These are phyloP conservation scores for Alternaria sp. DNA, from an alignment of 2,329 filamentous ascomycete species.

Conservation along the genomic window DNA sequence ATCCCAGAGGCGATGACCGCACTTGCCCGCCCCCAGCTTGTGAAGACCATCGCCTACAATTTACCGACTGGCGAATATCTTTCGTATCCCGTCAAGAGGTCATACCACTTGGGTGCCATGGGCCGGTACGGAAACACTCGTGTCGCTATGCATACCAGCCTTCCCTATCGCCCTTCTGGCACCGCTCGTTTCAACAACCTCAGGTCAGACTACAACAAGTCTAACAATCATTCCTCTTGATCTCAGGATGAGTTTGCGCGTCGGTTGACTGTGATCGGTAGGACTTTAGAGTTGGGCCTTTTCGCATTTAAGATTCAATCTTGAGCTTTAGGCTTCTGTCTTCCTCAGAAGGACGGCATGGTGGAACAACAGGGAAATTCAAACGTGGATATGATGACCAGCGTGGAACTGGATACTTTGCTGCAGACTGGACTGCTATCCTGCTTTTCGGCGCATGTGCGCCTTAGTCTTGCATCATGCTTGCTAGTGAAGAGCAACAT, in stretches of 20 bases:
- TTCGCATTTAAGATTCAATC: background rate
- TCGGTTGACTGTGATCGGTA: background rate
- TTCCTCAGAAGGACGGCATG: background rate
- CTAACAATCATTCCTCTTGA: background rate
- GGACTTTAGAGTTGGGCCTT: background rate
- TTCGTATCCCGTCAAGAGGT: constrained; percentile 20
- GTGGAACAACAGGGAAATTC: background rate
- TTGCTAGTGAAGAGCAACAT: background rate
- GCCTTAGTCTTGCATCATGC: background rate
- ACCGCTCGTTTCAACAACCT: background rate
- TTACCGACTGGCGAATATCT: constrained; percentile 18
- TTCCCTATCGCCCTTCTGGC: constrained; percentile 17
- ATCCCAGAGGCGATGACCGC: constrained; percentile 18
- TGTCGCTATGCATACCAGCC: constrained; percentile 13
- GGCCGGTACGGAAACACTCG: constrained; percentile 20
- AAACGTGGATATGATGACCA: background rate
- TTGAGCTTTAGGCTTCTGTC: background rate
- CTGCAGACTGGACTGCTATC: background rate
- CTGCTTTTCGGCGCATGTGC: background rate
- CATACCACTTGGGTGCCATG: constrained; percentile 25
- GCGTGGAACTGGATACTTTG: background rate
- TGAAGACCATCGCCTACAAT: constrained; percentile 13
- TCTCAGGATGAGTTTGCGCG: background rate
- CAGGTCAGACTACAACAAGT: background rate
- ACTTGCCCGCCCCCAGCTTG: constrained; percentile 1